Percentiles rank a stretch among this genome's conserved stretches.
Conservation (phyloP, 2,329 filamentous ascomycete species). For the Trichothecium roseum region DNA sequence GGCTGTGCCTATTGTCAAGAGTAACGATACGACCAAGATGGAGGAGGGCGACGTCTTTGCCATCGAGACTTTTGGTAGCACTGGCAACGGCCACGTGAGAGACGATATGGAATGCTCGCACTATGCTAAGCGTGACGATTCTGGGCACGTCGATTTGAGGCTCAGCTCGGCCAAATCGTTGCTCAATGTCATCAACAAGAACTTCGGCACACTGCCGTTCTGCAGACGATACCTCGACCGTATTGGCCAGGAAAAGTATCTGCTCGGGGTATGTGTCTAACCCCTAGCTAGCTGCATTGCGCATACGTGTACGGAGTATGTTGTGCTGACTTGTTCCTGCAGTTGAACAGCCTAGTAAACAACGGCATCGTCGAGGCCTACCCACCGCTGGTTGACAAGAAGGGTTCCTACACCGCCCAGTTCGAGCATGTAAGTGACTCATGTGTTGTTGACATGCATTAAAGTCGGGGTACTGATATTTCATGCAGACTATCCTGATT, state of each 20-base stretch:
- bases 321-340: background rate
- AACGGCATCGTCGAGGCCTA: slow-evolving; percentile 83
- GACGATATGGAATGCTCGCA: slow-evolving; percentile 88
- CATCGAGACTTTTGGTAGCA: slow-evolving; percentile 93
- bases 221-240: slow-evolving; percentile 86
- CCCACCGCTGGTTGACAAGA: slow-evolving; percentile 80
- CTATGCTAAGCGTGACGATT: slow-evolving; percentile 68
- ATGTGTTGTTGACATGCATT: background rate
- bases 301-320: too few relatives aligned
- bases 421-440: slow-evolving; percentile 72
- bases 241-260: slow-evolving; percentile 88
- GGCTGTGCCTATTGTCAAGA: slow-evolving; percentile 89
- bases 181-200: slow-evolving; percentile 86
- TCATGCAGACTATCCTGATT: slow-evolving; percentile 58
- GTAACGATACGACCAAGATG: slow-evolving; percentile 85
- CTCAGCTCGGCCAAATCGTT: slow-evolving; percentile 77
- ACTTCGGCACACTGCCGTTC: slow-evolving; percentile 87
- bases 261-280: slow-evolving; percentile 59
- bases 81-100: slow-evolving; percentile 76
- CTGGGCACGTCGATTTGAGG: slow-evolving; percentile 64
- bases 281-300: too few relatives aligned
- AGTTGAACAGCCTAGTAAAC: slow-evolving; percentile 79
- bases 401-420: slow-evolving; percentile 90
- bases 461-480: background rate
- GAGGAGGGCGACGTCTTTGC: slow-evolving; percentile 93